Conservation (phyloP, 1,284 basidiomycete genomes). For the Flammula alnicola region DNA sequence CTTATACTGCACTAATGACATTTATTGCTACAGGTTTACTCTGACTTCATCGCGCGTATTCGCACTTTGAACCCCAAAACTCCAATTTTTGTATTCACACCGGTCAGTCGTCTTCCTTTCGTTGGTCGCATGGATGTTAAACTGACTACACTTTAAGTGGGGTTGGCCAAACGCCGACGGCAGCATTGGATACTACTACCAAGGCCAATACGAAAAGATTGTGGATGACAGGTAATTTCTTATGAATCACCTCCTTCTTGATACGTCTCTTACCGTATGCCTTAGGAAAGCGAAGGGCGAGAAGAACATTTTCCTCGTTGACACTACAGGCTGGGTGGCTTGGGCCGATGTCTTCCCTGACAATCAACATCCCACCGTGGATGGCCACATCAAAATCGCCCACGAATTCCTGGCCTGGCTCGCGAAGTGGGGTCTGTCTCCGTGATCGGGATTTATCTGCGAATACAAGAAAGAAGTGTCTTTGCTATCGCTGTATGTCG, state of each 20-base stretch:
- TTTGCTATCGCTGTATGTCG: background rate
- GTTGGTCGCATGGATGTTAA: background rate
- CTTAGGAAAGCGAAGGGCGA: slow-evolving; percentile 46
- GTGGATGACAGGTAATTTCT: slow-evolving; percentile 44
- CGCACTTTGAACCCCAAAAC: slow-evolving; percentile 49
- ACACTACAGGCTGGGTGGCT: slow-evolving; percentile 62
- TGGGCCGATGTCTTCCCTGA: slow-evolving; percentile 56
- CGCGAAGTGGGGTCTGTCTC: slow-evolving; percentile 22
- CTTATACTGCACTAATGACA: background rate
- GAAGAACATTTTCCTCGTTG: slow-evolving; percentile 53
- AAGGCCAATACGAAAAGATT: slow-evolving; percentile 50
- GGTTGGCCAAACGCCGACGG: slow-evolving; percentile 61
- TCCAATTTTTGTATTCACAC: slow-evolving; percentile 59
- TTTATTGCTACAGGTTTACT: slow-evolving; percentile 43
- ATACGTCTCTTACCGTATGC: slow-evolving; percentile 14
- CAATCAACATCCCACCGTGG: slow-evolving; percentile 53
- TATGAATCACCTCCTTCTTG: background rate
- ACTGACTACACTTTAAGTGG: slow-evolving; percentile 40
- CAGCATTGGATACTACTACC: slow-evolving; percentile 51
- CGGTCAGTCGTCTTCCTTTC: slow-evolving; percentile 36
- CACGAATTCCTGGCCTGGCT: slow-evolving; percentile 39
- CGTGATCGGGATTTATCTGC: background rate
- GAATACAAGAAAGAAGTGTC: no score
- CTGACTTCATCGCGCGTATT: slow-evolving; percentile 47
- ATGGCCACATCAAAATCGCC: slow-evolving; percentile 54